Evolutionary conservation across 1,284 basidiomycete genomes (phyloP), one percentile per base, ranked within the genome.

Genomic region (Anthracocystis panici-leucophaei): DNA sequence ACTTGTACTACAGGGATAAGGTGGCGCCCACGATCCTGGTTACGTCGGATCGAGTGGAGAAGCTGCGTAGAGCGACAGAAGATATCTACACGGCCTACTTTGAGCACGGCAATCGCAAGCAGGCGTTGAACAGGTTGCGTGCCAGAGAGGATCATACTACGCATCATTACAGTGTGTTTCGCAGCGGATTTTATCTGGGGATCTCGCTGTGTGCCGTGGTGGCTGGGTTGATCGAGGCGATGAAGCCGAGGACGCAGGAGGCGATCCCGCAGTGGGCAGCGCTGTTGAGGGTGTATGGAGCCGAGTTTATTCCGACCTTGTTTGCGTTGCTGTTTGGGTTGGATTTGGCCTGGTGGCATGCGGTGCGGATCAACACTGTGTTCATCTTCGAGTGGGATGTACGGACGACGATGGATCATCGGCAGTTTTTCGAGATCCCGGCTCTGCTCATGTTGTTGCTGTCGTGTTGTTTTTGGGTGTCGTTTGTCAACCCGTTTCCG

Each of bases 401-500:
- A 12, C 88, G 92, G 57, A 91, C 91, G 31, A 89, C 89, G 40
- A 87, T 96, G 56, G 93, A 97, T 83, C 89, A 90, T 78, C 89
- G 91, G 42, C 90, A 93, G 84, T 97, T 92, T 82, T 91, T 94
- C 65, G 79, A 95, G 92, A 89, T 93, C 20, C 95, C 95, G 0
- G 88, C 91, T 14, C 88, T 95, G 67, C 85, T 96, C 20, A 88
- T 95, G 49, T 87, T 90, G n/a, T 89, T 91, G 0, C 89, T 97
- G 1, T 90, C 89, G 61, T 92, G 91, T 79, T 91, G 91, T 45
- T 94, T 96, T 84, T 95, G 91, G 90, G 87, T 97, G 48, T 92
- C 93, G 2, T 94, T 95, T 83, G 85, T 89, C 50, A 88, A 79
- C 48, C 80, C 81, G 8, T 79, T 80, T 55, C 82, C 81, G 4